These are phyloP conservation scores for Serendipita sp. DNA, from an alignment of 768 basidiomycete species.

Conservation along the genomic window DNA sequence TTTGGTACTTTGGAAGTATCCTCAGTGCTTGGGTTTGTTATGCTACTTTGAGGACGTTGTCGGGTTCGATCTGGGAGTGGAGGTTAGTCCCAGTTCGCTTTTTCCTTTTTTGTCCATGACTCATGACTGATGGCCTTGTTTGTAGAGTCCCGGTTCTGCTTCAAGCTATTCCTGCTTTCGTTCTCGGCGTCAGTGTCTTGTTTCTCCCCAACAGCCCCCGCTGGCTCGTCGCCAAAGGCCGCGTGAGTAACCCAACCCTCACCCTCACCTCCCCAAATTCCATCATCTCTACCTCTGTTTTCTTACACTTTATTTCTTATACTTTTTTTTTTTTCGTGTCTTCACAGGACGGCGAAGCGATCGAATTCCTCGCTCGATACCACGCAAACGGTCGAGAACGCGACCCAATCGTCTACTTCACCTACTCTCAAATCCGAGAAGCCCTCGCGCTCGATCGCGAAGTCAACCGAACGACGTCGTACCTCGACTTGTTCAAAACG, in stretches of 20 bases:
- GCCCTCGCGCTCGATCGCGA: conserved; percentile 50
- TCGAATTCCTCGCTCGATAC: conserved; percentile 44
- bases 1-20: conserved; percentile 63
- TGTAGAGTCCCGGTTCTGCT: conserved; percentile 41
- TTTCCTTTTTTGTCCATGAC: conserved; percentile 28
- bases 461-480: conserved; percentile 32
- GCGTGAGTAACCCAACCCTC: conserved; percentile 8
- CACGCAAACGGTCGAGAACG: conserved; percentile 29
- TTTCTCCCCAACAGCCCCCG: conserved; percentile 51
- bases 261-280: neutral
- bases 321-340: no score
- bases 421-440: conserved; percentile 36
- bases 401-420: neutral
- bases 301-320: neutral
- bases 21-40: conserved; percentile 36
- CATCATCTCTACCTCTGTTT: neutral
- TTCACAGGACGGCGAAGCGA: conserved; percentile 35
- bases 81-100: conserved; percentile 9
- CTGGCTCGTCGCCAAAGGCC: conserved; percentile 45
- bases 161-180: conserved; percentile 40
- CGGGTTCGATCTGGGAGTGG: conserved; percentile 18
- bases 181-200: conserved; percentile 42
- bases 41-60: conserved; percentile 23
- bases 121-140: neutral
- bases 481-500: conserved; percentile 29